Conservation (phyloP, 148 eudicot species). For the Suaeda aralocaspica region DNA sequence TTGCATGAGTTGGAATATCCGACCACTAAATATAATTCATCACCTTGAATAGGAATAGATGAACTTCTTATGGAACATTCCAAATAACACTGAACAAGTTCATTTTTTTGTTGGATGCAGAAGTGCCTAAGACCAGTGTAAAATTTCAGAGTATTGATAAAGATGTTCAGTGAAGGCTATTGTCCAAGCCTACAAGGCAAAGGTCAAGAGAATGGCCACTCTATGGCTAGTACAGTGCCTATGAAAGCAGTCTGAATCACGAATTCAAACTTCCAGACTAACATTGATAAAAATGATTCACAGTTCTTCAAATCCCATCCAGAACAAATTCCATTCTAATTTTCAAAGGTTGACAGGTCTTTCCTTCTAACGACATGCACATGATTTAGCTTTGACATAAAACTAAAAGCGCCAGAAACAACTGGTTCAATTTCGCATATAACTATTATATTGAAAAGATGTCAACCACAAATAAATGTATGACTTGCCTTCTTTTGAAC, state of each 20-base stretch:
- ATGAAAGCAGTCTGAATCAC: background rate
- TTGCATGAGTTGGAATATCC: no score
- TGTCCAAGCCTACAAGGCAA: no score
- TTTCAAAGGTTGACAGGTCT: background rate
- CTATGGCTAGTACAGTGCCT: no score
- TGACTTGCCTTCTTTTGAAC: constrained; percentile 37
- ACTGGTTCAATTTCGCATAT: background rate
- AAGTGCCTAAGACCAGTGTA: no score
- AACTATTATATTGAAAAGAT: background rate
- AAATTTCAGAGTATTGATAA: no score
- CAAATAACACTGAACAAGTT: no score
- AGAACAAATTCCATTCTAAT: background rate
- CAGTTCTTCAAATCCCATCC: background rate
- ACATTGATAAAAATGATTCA: background rate
- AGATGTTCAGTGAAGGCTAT: no score
- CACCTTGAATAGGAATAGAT: no score
- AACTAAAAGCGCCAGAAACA: background rate
- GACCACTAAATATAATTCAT: no score
- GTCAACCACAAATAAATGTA: background rate
- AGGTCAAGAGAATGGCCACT: no score
- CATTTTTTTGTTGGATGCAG: no score
- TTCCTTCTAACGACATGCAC: background rate
- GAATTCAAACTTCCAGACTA: background rate
- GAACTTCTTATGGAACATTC: no score
- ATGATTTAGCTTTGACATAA: background rate